Conservation (phyloP, 2,329 filamentous ascomycete genomes). For the Aspergillus floridensis region DNA sequence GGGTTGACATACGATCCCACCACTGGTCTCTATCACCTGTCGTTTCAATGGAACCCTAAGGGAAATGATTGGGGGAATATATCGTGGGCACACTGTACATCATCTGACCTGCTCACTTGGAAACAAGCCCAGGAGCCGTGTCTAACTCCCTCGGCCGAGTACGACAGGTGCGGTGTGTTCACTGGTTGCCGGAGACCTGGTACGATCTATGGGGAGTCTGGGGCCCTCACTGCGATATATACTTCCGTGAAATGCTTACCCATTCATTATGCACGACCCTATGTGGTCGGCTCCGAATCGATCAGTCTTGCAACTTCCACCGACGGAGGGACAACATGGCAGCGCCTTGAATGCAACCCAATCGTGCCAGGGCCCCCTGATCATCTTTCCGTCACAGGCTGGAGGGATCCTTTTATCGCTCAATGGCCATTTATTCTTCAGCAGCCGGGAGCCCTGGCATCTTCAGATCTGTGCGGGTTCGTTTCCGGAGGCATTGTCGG, state of each 20-base stretch:
- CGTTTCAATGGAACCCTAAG: slow-evolving; percentile 46
- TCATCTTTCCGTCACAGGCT: slow-evolving; percentile 39
- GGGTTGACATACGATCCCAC: slow-evolving; percentile 40
- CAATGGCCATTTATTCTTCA: slow-evolving; percentile 27
- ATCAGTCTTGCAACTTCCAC: slow-evolving; percentile 40
- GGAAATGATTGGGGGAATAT: slow-evolving; percentile 45
- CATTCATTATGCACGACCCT: slow-evolving; percentile 42
- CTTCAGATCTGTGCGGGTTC: slow-evolving; percentile 44
- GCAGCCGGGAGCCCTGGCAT: slow-evolving; percentile 5
- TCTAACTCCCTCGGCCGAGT: slow-evolving; percentile 33
- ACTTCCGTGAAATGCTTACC: slow-evolving; percentile 42
- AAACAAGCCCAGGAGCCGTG: slow-evolving; percentile 26
- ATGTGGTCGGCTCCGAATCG: slow-evolving; percentile 37
- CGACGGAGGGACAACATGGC: slow-evolving; percentile 40
- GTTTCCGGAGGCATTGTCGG: slow-evolving; percentile 49
- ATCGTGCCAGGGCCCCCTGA: slow-evolving; percentile 36
- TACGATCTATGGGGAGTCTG: slow-evolving; percentile 22
- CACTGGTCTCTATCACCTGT: slow-evolving; percentile 42
- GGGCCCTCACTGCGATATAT: slow-evolving; percentile 39
- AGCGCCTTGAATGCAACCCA: slow-evolving; percentile 36
- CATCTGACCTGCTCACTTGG: slow-evolving; percentile 42
- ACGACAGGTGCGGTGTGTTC: slow-evolving; percentile 44
- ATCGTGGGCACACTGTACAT: slow-evolving; percentile 43
- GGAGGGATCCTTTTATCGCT: slow-evolving; percentile 43
- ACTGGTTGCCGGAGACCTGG: slow-evolving; percentile 40